phyloP scores from a whole-genome alignment of 2,329 filamentous ascomycete genomes.

The Phaeoacremonium minimum region DNA sequence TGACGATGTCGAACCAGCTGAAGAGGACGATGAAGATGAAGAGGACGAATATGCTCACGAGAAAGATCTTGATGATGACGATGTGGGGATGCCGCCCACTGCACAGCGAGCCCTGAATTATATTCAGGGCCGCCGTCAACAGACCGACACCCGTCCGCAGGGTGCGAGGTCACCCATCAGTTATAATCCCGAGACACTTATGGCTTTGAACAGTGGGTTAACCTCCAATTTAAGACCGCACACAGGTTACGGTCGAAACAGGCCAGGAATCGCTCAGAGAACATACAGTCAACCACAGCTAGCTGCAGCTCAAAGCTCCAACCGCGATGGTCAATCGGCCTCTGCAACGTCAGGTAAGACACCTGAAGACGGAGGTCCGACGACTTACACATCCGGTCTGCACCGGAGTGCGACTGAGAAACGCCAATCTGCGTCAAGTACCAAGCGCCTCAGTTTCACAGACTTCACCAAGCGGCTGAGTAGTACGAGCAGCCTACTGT shows the following conservation, averaged over 20 bases:
- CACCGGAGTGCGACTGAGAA: conserved; percentile 32
- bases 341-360: conserved; percentile 21
- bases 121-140: conserved; percentile 39
- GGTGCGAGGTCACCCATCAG: conserved; percentile 21
- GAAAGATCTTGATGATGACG: conserved; percentile 14
- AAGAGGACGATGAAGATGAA: conserved; percentile 29
- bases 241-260: conserved; percentile 45
- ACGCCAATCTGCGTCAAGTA: conserved; percentile 47
- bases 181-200: conserved; percentile 27
- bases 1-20: no score
- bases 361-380: conserved; percentile 24
- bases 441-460: conserved; percentile 56
- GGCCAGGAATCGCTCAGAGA: conserved; percentile 37
- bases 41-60: conserved; percentile 35
- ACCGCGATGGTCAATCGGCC: no score
- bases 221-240: conserved; percentile 41
- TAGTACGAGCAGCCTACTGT: conserved; percentile 55
- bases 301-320: conserved; percentile 12
- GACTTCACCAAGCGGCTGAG: conserved; percentile 58
- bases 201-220: conserved; percentile 22
- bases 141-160: no score
- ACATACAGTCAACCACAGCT: conserved; percentile 46
- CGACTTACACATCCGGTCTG: conserved; percentile 10
- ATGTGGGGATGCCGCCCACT: conserved; percentile 34
- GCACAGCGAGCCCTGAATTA: conserved; percentile 47